Conservation (phyloP, 768 basidiomycete genomes). For the Paxillus rubicundulus region DNA sequence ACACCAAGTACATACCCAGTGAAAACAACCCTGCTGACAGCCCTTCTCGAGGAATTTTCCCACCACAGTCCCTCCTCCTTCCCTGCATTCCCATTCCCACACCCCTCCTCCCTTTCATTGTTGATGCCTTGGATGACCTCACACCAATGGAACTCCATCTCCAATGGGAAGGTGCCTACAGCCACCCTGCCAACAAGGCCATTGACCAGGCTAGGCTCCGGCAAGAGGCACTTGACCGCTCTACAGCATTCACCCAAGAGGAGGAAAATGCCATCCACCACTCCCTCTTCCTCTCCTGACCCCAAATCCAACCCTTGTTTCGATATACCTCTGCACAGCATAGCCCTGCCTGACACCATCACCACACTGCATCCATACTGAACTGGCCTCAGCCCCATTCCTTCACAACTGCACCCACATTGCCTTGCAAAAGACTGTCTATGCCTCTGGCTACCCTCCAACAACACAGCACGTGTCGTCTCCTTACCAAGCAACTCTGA, state of each 20-base stretch:
- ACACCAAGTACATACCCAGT: no score
- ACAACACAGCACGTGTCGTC: no score
- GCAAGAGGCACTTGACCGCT: not conserved
- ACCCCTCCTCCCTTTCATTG: conserved; percentile 7
- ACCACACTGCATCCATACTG: conserved; percentile 1
- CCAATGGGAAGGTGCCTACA: not conserved
- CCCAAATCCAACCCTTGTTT: not conserved
- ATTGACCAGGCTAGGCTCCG: not conserved
- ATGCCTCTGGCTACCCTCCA: no score
- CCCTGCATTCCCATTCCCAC: conserved; percentile 30
- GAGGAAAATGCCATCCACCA: not conserved
- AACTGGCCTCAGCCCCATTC: conserved; percentile 9
- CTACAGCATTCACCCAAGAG: no score
- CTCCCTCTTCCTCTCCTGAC: not conserved
- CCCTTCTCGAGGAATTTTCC: conserved; percentile 34
- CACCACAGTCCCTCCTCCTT: conserved; percentile 23
- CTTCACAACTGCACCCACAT: conserved; percentile 23
- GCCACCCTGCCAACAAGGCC: conserved; percentile 6
- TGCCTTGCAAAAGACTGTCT: no score
- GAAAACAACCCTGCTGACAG: no score
- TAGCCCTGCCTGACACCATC: not conserved
- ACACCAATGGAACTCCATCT: conserved; percentile 6
- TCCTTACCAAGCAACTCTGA: not conserved
- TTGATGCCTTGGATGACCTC: conserved; percentile 1
- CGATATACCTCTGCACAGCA: not conserved